Base-by-base conservation (phyloP, 2,329 filamentous ascomycete species). In the Pseudomassariella vexata region DNA sequence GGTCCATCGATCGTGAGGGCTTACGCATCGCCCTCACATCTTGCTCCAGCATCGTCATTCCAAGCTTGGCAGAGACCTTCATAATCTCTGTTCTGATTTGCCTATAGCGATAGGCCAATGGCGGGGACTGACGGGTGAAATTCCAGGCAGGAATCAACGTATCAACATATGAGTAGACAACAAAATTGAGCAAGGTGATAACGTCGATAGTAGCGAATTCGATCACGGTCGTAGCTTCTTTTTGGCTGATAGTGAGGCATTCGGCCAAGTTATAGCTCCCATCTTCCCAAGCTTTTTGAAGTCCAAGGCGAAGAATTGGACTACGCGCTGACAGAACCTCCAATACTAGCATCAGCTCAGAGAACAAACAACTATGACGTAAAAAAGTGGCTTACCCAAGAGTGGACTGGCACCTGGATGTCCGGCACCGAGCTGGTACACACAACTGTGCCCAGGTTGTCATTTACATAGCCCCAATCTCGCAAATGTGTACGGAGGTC, bases 11-110 rank as follows among this genome's bases (percentile, higher is more conserved):
- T 29, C 62, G 69, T 36, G 74, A 66, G 1, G 85, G 75, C 21
- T 72, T 66, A 5, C 73, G 73, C 72, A 94, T 88, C 21, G 86
- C 63, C 28, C 87, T 79, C 0, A 84, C 84, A 12, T 86, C 82
- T 24, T 79, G 71, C 58, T 95, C 89, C 4, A 96, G 65, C 19
- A 73, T 76, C 11, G 62, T 56, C 55, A 96, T 69, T 10, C 82
- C 76, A 2, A 96, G 67, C 34, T 73, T 73, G 1, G 75, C 75
- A 8, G 85, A 82, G n/a, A 89, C 47, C 42, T 79, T 90, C 81
- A 95, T 92, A n/a, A 96, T 63, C 50, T 96, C 90, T 1, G 68
- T 72, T 14, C 90, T 80, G 12, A 94, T 71, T 48, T 89, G 79
- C 16, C 88, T 82, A 53, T 87, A 94, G 24, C 84, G 73, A 45